Percentiles rank a stretch among this genome's conserved stretches.
Conservation (phyloP, 371 early-diverging fungal species). For the Polyrhizophydium stewartii region DNA sequence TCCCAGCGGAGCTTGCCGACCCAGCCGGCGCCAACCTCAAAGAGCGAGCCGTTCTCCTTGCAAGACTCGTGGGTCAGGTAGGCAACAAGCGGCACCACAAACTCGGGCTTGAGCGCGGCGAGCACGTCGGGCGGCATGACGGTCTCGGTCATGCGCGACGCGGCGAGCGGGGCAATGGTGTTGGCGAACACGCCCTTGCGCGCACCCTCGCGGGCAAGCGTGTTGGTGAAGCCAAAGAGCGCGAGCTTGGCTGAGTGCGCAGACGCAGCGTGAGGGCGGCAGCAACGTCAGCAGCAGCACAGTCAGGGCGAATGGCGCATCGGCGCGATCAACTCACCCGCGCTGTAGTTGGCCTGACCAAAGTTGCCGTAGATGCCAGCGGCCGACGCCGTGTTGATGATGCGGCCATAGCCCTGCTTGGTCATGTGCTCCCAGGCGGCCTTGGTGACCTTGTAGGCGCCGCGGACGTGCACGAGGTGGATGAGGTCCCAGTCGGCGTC, state of each 20-base stretch:
- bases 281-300: not conserved
- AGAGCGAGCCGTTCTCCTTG: slow-evolving; percentile 80
- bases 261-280: not conserved
- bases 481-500: slow-evolving; percentile 96
- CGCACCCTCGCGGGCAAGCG: slow-evolving; percentile 91
- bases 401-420: slow-evolving; percentile 91
- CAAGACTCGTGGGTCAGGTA: slow-evolving; percentile 87
- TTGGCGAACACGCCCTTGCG: slow-evolving; percentile 90
- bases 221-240: slow-evolving; percentile 81
- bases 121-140: slow-evolving; percentile 93
- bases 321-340: slow-evolving; percentile 25
- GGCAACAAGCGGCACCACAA: slow-evolving; percentile 92
- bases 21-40: slow-evolving; percentile 94
- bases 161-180: slow-evolving; percentile 96
- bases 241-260: slow-evolving; percentile 79
- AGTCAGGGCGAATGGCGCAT: not conserved
- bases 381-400: slow-evolving; percentile 71
- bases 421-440: slow-evolving; percentile 96
- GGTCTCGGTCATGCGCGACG: slow-evolving; percentile 97
- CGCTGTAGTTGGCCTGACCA: slow-evolving; percentile 71
- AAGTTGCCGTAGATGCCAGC: slow-evolving; percentile 78
- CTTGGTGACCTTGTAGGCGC: slow-evolving; percentile 91
- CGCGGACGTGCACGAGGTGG: slow-evolving; percentile 88
- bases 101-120: slow-evolving; percentile 91
- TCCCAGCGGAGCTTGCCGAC: slow-evolving; percentile 92